Percentiles rank a stretch among this genome's conserved stretches.
Evolutionary conservation across 2,329 filamentous ascomycete genomes (phyloP).

Genomic region (Sarocladium kiliense): DNA sequence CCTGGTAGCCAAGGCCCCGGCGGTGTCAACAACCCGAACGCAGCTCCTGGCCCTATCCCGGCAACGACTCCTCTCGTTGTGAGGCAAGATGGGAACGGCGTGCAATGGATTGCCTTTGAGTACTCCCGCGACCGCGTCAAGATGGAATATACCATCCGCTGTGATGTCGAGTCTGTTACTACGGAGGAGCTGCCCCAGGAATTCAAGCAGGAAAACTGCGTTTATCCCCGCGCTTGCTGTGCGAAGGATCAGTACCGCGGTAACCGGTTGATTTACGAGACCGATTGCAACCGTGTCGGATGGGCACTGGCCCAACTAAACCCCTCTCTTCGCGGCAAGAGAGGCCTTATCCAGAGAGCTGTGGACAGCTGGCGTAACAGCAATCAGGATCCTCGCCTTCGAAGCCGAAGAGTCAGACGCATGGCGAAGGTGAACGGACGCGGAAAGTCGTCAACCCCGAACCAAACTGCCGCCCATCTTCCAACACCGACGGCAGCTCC

Average conservation of each 20-base stretch:
- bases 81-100: slow-evolving; percentile 89
- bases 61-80: slow-evolving; percentile 94
- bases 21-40: slow-evolving; percentile 72
- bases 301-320: slow-evolving; percentile 96
- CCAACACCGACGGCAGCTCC: slow-evolving; percentile 48
- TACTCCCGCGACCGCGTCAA: slow-evolving; percentile 96
- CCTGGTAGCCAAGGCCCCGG: slow-evolving; percentile 25
- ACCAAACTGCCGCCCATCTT: slow-evolving; percentile 54
- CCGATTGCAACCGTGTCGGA: slow-evolving; percentile 99
- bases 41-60: slow-evolving; percentile 91
- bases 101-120: slow-evolving; percentile 98
- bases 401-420: slow-evolving; percentile 85
- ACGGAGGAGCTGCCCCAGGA: slow-evolving; percentile 79
- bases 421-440: slow-evolving; percentile 95
- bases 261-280: slow-evolving; percentile 93
- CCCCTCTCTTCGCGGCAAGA: slow-evolving; percentile 82
- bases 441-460: slow-evolving; percentile 58
- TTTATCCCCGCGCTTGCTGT: slow-evolving; percentile 93
- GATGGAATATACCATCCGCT: slow-evolving; percentile 99
- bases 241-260: slow-evolving; percentile 94
- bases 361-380: slow-evolving; percentile 99
- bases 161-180: slow-evolving; percentile 94
- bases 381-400: slow-evolving; percentile 88
- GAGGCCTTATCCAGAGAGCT: slow-evolving; percentile 91
- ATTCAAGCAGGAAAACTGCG: slow-evolving; percentile 97